These are phyloP conservation scores for Drosera capensis DNA, from an alignment of 148 eudicot species.

Conservation along the genomic window DNA sequence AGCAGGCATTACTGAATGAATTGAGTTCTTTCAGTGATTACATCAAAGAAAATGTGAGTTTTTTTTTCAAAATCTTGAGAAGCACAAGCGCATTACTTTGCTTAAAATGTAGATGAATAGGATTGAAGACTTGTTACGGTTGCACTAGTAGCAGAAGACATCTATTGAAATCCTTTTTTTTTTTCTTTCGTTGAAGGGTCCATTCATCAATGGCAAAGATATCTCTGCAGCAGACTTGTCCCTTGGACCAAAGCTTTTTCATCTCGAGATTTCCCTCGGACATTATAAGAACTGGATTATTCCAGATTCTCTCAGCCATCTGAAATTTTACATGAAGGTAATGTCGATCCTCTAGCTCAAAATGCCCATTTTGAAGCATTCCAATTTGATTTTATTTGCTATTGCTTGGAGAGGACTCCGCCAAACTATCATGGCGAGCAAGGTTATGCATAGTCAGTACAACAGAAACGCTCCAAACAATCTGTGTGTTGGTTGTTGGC, in stretches of 20 bases:
- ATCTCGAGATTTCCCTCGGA: constrained; percentile 66
- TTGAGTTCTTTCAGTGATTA: constrained; percentile 56
- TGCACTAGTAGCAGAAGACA: neutral
- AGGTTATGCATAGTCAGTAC: too few relatives aligned
- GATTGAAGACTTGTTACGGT: neutral
- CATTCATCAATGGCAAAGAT: constrained; percentile 61
- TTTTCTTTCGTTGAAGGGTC: constrained; percentile 46
- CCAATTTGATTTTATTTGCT: too few relatives aligned
- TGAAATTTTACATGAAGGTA: constrained; percentile 89
- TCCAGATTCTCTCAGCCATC: constrained; percentile 58
- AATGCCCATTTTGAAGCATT: too few relatives aligned
- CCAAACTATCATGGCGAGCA: too few relatives aligned
- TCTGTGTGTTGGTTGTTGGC: too few relatives aligned
- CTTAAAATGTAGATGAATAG: neutral
- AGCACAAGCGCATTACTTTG: neutral
- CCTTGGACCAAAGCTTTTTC: constrained; percentile 91
- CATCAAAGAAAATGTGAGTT: constrained; percentile 66
- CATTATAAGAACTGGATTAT: constrained; percentile 84
- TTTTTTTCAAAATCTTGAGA: neutral
- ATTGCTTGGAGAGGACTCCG: too few relatives aligned
- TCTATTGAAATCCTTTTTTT: constrained; percentile 1
- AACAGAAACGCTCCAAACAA: too few relatives aligned
- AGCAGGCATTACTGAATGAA: constrained; percentile 65
- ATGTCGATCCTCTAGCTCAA: too few relatives aligned
- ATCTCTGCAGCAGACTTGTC: constrained; percentile 77